A percentile compares a stretch with the other conserved stretches of the same genome.
These are phyloP conservation scores for Larix sibirica DNA, from an alignment of 83 land plant species.

Conservation along the genomic window DNA sequence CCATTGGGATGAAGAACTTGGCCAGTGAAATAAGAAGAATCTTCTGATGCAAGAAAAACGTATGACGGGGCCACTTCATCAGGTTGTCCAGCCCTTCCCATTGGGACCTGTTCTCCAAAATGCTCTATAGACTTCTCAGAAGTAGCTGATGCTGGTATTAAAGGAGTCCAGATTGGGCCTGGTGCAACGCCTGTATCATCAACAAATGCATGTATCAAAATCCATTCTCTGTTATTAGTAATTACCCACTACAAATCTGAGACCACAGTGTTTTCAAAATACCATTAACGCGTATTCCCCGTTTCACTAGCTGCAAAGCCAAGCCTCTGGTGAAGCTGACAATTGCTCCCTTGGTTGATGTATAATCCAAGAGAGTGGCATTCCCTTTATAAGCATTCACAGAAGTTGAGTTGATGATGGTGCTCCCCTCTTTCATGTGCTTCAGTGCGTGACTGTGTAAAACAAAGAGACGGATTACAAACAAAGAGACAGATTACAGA, in stretches of 20 bases:
- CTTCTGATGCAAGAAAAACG: conserved; percentile 79
- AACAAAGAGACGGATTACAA: background rate
- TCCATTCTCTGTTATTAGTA: background rate
- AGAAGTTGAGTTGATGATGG: conserved; percentile 77
- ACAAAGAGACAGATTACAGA: background rate
- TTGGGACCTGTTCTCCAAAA: conserved; percentile 77
- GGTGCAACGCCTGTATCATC: conserved; percentile 68
- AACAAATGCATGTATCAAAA: background rate
- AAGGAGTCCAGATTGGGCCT: conserved; percentile 89
- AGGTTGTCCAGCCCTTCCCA: conserved; percentile 89
- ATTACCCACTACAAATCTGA: background rate
- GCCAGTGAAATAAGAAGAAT: conserved; percentile 79
- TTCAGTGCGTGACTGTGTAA: conserved; percentile 60
- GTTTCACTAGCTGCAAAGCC: conserved; percentile 72
- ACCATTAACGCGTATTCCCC: conserved; percentile 85
- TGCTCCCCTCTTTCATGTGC: conserved; percentile 85
- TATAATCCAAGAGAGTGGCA: conserved; percentile 70
- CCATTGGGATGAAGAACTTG: conserved; percentile 94
- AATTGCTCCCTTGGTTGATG: conserved; percentile 88
- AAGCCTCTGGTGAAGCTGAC: conserved; percentile 77
- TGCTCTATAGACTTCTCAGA: conserved; percentile 34
- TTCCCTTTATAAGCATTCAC: conserved; percentile 83
- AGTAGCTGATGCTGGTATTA: conserved; percentile 67
- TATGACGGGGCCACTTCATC: conserved; percentile 75
- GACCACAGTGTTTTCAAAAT: background rate